A percentile compares a stretch with the other conserved stretches of the same genome.
Evolutionary conservation across 2,329 filamentous ascomycete genomes (phyloP).

Genomic region (Sporothrix schenckii): DNA sequence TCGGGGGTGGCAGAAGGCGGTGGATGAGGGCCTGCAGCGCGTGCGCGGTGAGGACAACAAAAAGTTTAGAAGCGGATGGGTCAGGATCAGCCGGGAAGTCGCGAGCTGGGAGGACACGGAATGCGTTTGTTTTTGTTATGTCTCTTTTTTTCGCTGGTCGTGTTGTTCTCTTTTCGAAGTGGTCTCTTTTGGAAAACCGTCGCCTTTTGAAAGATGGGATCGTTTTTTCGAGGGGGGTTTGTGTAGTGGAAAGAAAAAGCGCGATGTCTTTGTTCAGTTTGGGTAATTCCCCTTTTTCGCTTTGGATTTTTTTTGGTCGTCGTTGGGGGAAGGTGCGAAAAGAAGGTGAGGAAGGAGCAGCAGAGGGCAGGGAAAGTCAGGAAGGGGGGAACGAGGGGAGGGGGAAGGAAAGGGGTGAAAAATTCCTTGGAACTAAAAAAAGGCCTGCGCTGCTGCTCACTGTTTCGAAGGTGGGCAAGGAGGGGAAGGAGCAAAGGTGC

Average conservation of each 20-base stretch:
- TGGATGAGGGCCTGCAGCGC: constrained; percentile 21
- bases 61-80: not conserved
- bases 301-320: constrained; percentile 26
- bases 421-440: constrained; percentile 32
- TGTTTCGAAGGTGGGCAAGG: constrained; percentile 28
- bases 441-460: constrained; percentile 20
- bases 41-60: constrained; percentile 17
- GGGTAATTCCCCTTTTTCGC: constrained; percentile 20
- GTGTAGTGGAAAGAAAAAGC: constrained; percentile 14
- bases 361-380: constrained; percentile 13
- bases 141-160: constrained; percentile 22
- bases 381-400: constrained; percentile 19
- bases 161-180: not conserved
- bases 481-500: constrained; percentile 25
- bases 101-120: constrained; percentile 15
- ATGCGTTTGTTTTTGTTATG: not conserved
- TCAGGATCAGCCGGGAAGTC: constrained; percentile 12
- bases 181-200: constrained; percentile 19
- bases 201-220: constrained; percentile 18
- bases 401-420: constrained; percentile 30
- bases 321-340: constrained; percentile 28
- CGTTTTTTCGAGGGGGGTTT: constrained; percentile 3
- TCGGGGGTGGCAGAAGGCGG: not conserved
- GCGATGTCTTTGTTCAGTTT: constrained; percentile 21
- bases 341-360: constrained; percentile 22